A percentile compares a stretch with the other conserved stretches of the same genome.
Conservation (phyloP, 495 filamentous ascomycete species). For the Neurospora sp. region DNA sequence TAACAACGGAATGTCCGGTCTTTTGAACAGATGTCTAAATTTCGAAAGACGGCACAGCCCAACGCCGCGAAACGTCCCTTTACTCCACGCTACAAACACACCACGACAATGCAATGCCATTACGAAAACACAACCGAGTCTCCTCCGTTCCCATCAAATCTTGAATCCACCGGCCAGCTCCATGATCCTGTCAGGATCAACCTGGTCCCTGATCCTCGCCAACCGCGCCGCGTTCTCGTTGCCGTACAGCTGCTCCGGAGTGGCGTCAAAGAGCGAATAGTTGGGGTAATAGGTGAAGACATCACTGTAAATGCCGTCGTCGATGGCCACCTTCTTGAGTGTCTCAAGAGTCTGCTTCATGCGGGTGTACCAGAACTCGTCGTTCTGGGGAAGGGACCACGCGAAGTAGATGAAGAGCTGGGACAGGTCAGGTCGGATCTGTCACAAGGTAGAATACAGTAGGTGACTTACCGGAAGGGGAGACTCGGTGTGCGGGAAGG, state of each 20-base stretch:
- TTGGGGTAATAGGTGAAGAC: conserved; percentile 12
- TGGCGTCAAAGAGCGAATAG: conserved; percentile 9
- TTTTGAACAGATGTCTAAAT: background rate
- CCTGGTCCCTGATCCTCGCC: conserved; percentile 3
- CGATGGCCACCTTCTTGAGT: conserved; percentile 10
- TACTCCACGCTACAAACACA: background rate
- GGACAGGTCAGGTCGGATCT: background rate
- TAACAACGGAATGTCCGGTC: background rate
- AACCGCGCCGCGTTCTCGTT: conserved; percentile 9
- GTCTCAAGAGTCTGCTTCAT: conserved; percentile 6
- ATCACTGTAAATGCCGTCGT: conserved; percentile 16
- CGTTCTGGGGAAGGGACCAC: conserved; percentile 10
- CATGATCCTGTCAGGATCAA: conserved; percentile 17
- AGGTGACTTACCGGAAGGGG: conserved; percentile 13
- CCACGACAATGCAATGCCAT: background rate
- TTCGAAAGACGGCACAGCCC: background rate
- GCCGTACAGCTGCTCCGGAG: conserved; percentile 13
- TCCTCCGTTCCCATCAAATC: conserved; percentile 4
- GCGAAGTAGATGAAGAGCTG: conserved; percentile 18
- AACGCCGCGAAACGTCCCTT: background rate
- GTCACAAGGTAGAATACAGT: background rate
- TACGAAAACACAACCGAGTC: background rate
- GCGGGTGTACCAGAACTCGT: conserved; percentile 13
- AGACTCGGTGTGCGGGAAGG: conserved; percentile 15
- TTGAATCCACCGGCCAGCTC: conserved; percentile 16